phyloP scores from a whole-genome alignment of 2,329 filamentous ascomycete species.

The Aschersonia sp. region DNA sequence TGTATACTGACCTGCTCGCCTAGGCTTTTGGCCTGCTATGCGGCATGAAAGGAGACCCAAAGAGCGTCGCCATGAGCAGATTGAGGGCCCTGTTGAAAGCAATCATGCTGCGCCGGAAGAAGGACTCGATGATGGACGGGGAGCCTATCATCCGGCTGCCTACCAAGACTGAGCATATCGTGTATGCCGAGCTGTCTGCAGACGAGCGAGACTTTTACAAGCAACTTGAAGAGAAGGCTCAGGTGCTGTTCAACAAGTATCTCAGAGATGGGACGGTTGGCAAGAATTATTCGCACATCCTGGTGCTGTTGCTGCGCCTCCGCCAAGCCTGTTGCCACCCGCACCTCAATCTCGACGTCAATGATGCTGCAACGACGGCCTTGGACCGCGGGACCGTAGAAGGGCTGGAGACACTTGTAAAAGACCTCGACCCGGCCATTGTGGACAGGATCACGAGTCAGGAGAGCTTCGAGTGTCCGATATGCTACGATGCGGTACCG shows the following conservation, averaged over 20 bases:
- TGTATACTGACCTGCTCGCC: constrained; percentile 3
- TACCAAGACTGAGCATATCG: constrained; percentile 58
- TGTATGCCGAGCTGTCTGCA: constrained; percentile 55
- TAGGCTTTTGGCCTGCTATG: constrained; percentile 28
- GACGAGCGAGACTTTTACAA: constrained; percentile 70
- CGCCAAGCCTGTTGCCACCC: constrained; percentile 49
- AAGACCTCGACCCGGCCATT: constrained; percentile 41
- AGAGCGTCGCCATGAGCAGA: constrained; percentile 50
- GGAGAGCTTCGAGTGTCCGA: constrained; percentile 61
- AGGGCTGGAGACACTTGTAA: constrained; percentile 48
- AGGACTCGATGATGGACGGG: constrained; percentile 65
- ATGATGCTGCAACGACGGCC: constrained; percentile 18
- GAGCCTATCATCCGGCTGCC: constrained; percentile 68
- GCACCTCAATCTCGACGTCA: constrained; percentile 16
- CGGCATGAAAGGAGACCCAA: constrained; percentile 29
- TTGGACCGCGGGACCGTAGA: constrained; percentile 19
- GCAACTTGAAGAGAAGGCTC: constrained; percentile 52
- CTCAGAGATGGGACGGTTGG: constrained; percentile 53
- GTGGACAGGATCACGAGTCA: constrained; percentile 47
- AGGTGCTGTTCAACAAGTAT: constrained; percentile 63
- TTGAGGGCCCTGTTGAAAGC: constrained; percentile 65
- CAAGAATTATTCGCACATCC: constrained; percentile 58
- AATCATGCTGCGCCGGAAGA: constrained; percentile 70
- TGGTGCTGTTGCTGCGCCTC: constrained; percentile 69
- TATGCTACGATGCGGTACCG: constrained; percentile 62